Base-by-base conservation (phyloP, 441 rosid species). In the Pelargonium australe region DNA sequence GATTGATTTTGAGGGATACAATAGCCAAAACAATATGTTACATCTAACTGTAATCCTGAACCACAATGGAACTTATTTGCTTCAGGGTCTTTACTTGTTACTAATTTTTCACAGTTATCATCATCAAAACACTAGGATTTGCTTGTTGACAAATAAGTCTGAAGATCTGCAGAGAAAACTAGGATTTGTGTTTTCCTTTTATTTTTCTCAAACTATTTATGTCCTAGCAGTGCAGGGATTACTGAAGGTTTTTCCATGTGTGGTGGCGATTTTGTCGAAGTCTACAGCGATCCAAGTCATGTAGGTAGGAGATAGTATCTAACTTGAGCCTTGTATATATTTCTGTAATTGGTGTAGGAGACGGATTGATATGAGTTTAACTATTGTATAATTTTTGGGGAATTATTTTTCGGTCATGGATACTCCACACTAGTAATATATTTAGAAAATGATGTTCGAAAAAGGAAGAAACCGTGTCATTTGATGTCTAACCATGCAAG, bases 191-290 rank as follows among this genome's bases (percentile, higher is more conserved):
- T 53, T 14, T n/a, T 53, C 17, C 9, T 49, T 3, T 14, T 10
- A 9, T 19, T 19, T 58, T 58, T 20, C 13, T 58, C 61, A 19
- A 58, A 58, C 4, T 57, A 49, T 74, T 72, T 64, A 55, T 65
- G 71, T 69, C 51, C 66, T 67, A 74, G 82, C 91, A 95, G 99
- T 87, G 97, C 92, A 70, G 99, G 98, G 79, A 95, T 95, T 73
- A 90, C 99, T 20, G 89, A 92, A 80, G 99, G 98, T 63, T 95
- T 95, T 81, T 92, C 99, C 41, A 95, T 95, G 97, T 95, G 98
- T 66, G 99, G 98, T 67, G 99, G 98, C 47, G 99, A 95, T 82
- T 92, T 95, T 82, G 86, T 95, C 80, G 99, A 95, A 80, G 99
- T 95, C 25, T 95, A 95, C 77, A 79, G 74, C 64, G 98, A 95